Evolutionary conservation across 306 rosid genomes (phyloP).

Genomic region (Senna tora): DNA sequence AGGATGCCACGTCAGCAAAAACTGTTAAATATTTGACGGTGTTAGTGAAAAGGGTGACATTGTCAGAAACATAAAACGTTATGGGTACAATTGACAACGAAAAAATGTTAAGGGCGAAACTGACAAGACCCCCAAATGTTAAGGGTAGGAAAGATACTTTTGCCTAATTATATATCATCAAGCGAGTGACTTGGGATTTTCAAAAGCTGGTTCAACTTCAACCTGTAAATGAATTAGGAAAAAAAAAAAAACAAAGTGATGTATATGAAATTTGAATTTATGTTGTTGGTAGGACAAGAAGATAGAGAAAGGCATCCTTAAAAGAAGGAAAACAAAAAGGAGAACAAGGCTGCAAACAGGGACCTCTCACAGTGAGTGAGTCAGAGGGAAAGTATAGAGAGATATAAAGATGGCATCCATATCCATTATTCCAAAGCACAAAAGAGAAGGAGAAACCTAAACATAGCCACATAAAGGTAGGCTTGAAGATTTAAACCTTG

Average conservation of each 20-base stretch:
- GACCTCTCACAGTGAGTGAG: neutral
- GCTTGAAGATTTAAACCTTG: slow-evolving; percentile 15
- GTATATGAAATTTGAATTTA: slow-evolving; percentile 24
- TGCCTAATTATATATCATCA: too few relatives aligned
- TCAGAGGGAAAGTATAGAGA: neutral
- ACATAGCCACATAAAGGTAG: slow-evolving; percentile 40
- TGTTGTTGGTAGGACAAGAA: slow-evolving; percentile 24
- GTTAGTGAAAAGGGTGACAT: too few relatives aligned
- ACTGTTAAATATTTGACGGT: too few relatives aligned
- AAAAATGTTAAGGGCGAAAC: too few relatives aligned
- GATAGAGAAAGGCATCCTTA: slow-evolving; percentile 39
- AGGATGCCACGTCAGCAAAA: too few relatives aligned
- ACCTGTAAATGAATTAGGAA: too few relatives aligned
- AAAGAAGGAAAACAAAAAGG: slow-evolving; percentile 44
- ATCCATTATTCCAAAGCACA: slow-evolving; percentile 27
- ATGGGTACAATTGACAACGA: too few relatives aligned
- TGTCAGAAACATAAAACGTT: too few relatives aligned
- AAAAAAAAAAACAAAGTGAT: neutral
- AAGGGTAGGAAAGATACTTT: too few relatives aligned
- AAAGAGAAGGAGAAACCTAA: slow-evolving; percentile 33
- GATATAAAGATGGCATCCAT: neutral
- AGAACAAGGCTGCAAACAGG: slow-evolving; percentile 25
- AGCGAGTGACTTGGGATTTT: too few relatives aligned
- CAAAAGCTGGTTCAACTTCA: too few relatives aligned
- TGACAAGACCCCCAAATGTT: too few relatives aligned